A percentile compares a stretch with the other conserved stretches of the same genome.
Conservation (phyloP, 805 yeast species). For the Saturnispora ahearnii region DNA sequence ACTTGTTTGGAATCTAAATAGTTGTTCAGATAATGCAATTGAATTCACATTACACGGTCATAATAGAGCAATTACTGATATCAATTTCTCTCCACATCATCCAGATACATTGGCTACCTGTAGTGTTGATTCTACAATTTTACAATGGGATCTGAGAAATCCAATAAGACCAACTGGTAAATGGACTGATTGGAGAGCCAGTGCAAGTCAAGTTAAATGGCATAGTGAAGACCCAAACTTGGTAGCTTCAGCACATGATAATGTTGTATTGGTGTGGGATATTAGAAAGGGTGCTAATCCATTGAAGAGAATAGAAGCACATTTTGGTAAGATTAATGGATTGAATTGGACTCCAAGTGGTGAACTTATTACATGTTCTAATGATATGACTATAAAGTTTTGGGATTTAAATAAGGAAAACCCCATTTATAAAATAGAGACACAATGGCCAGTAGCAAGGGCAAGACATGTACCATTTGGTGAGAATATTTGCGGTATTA, state of each 20-base stretch:
- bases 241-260: constrained; percentile 81
- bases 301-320: constrained; percentile 58
- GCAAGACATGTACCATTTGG: constrained; percentile 91
- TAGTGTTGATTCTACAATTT: constrained; percentile 80
- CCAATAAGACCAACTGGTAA: constrained; percentile 56
- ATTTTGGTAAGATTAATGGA: constrained; percentile 81
- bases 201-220: constrained; percentile 95
- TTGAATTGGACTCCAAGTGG: constrained; percentile 63
- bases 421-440: constrained; percentile 51
- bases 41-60: constrained; percentile 86
- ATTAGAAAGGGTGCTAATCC: constrained; percentile 75
- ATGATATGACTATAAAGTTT: constrained; percentile 72
- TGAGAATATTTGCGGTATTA: constrained; percentile 65
- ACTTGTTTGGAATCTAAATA: constrained; percentile 80
- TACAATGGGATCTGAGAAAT: constrained; percentile 81
- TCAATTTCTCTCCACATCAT: constrained; percentile 79
- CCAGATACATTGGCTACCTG: constrained; percentile 90
- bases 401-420: constrained; percentile 46
- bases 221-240: constrained; percentile 65
- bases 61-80: constrained; percentile 89
- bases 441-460: constrained; percentile 82
- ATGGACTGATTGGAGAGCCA: constrained; percentile 91
- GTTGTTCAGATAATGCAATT: constrained; percentile 24
- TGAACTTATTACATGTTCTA: constrained; percentile 69
- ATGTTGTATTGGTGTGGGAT: constrained; percentile 81